Percentiles rank a stretch among this genome's conserved stretches.
phyloP scores from a whole-genome alignment of 306 rosid genomes.

The Vigna trinervia region DNA sequence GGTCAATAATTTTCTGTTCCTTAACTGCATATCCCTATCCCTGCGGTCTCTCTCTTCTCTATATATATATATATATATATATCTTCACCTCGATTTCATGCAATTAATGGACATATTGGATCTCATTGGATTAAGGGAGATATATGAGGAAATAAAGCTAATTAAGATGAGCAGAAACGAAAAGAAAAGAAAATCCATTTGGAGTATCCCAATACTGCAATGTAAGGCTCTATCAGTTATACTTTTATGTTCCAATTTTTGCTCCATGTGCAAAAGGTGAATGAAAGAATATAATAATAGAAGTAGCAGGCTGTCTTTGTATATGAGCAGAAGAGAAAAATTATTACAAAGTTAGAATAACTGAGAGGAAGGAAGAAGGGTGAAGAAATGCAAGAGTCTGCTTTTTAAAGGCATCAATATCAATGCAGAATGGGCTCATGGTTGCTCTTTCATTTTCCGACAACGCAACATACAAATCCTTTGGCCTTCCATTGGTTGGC shows the following conservation, averaged over 20 bases:
- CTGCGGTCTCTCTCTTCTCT: too few relatives aligned
- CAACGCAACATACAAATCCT: slow-evolving; percentile 73
- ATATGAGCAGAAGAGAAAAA: slow-evolving; percentile 22
- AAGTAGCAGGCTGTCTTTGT: slow-evolving; percentile 39
- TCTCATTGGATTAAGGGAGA: slow-evolving; percentile 7
- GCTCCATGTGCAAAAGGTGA: slow-evolving; percentile 41
- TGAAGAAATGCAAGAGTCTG: slow-evolving; percentile 43
- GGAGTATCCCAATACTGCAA: slow-evolving; percentile 34
- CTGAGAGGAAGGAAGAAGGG: slow-evolving; percentile 5
- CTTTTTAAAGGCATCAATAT: slow-evolving; percentile 47
- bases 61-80: neutral
- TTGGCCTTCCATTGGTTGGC: slow-evolving; percentile 69
- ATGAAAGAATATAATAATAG: slow-evolving; percentile 45
- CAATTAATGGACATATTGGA: slow-evolving; percentile 30
- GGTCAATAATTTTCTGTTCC: slow-evolving; percentile 24
- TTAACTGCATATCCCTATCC: slow-evolving; percentile 49
- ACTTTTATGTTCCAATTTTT: neutral
- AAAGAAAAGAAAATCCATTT: neutral
- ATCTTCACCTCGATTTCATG: neutral
- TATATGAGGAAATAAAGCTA: neutral
- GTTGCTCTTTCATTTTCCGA: slow-evolving; percentile 73
- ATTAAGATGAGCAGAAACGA: neutral
- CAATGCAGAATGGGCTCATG: slow-evolving; percentile 58
- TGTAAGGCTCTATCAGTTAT: neutral
- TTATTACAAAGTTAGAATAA: slow-evolving; percentile 34